A percentile compares a stretch with the other conserved stretches of the same genome.
Conservation (phyloP, 2,329 filamentous ascomycete species). For the Colletotrichum orbiculare region DNA sequence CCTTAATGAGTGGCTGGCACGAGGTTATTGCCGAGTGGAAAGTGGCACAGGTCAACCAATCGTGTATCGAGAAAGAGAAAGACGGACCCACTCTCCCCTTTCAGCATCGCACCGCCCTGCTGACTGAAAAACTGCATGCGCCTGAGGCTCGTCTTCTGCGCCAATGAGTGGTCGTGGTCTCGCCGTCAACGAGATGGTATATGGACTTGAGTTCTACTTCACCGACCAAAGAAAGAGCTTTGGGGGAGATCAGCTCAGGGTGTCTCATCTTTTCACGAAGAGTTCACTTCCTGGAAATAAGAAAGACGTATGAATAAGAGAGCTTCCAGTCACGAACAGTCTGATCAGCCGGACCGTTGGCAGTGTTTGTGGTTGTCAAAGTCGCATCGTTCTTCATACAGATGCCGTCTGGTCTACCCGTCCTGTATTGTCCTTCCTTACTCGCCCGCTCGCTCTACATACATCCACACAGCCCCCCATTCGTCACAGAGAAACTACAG, state of each 20-base stretch:
- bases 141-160: neutral
- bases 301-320: no score
- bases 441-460: constrained; percentile 5
- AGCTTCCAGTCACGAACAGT: neutral
- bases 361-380: neutral
- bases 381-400: constrained; percentile 4
- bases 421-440: constrained; percentile 13
- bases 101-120: constrained; percentile 17
- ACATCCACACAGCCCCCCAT: neutral
- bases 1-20: no score
- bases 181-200: no score
- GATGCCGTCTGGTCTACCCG: neutral
- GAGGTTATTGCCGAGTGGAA: neutral
- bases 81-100: constrained; percentile 28
- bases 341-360: constrained; percentile 2
- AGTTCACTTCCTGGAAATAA: no score
- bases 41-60: no score
- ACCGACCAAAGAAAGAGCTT: no score
- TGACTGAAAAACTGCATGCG: constrained; percentile 8
- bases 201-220: no score
- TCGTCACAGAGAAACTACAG: neutral
- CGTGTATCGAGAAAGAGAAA: no score
- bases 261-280: no score
- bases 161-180: neutral
- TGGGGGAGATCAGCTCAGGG: no score